A percentile compares a stretch with the other conserved stretches of the same genome.
These are phyloP conservation scores for Lachancea nothofagi DNA, from an alignment of 805 yeast species.

Conservation along the genomic window DNA sequence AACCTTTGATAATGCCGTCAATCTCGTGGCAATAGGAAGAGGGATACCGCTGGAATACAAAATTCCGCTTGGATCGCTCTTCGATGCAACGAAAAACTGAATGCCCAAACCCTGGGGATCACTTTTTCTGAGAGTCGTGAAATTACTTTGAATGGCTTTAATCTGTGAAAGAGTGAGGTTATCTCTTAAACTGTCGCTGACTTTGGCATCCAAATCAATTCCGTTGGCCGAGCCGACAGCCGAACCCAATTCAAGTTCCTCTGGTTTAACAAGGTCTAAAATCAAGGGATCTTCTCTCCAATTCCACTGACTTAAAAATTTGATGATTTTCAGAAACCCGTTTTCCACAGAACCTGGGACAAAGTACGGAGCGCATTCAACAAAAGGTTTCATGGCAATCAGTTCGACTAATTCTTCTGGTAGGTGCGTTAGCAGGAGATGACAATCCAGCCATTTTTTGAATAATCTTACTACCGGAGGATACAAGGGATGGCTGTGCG, in stretches of 20 bases:
- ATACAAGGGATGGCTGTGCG: constrained; percentile 65
- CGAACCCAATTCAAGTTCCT: constrained; percentile 32
- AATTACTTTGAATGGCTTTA: constrained; percentile 58
- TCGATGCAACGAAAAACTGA: constrained; percentile 79
- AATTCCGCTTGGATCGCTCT: constrained; percentile 80
- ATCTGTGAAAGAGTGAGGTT: constrained; percentile 55
- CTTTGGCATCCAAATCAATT: constrained; percentile 31
- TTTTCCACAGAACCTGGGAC: constrained; percentile 73
- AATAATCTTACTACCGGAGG: constrained; percentile 79
- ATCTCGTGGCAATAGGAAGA: constrained; percentile 76
- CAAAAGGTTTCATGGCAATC: constrained; percentile 75
- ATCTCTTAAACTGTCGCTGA: constrained; percentile 48
- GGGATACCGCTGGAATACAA: constrained; percentile 66
- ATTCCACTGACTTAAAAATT: constrained; percentile 78
- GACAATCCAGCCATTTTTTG: constrained; percentile 86
- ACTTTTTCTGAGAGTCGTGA: constrained; percentile 58
- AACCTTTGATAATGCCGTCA: constrained; percentile 80
- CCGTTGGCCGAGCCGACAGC: constrained; percentile 27
- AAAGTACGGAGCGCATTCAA: constrained; percentile 80
- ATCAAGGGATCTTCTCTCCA: constrained; percentile 88
- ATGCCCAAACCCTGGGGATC: constrained; percentile 80
- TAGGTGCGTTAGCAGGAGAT: constrained; percentile 64
- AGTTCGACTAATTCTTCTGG: constrained; percentile 78
- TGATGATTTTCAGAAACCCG: constrained; percentile 72
- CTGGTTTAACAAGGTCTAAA: constrained; percentile 62